A percentile compares a stretch with the other conserved stretches of the same genome.
Evolutionary conservation across 495 filamentous ascomycete genomes (phyloP).

Genomic region (Penicillium mononematosum): DNA sequence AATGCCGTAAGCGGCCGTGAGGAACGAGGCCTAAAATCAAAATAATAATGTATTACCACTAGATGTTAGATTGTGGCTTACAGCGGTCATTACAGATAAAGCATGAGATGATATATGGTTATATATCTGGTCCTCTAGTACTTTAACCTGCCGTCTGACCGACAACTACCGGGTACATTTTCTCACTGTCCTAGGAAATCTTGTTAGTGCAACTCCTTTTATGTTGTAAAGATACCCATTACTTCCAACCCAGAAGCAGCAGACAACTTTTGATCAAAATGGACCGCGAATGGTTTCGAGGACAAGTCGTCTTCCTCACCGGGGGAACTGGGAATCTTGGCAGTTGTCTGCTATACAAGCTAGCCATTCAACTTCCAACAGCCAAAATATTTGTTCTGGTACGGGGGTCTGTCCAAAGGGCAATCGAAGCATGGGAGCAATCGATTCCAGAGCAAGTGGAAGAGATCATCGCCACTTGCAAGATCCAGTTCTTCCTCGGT

Average conservation of each 20-base stretch:
- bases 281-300: conserved; percentile 14
- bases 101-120: neutral
- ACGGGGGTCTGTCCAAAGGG: conserved; percentile 11
- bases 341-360: conserved; percentile 27
- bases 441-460: conserved; percentile 25
- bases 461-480: conserved; percentile 20
- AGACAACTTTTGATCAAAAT: neutral
- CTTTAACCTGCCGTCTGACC: neutral
- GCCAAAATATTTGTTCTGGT: conserved; percentile 21
- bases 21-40: neutral
- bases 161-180: neutral
- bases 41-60: neutral
- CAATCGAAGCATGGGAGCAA: conserved; percentile 18
- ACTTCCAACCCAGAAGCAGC: neutral
- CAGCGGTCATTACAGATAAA: no score
- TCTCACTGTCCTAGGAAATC: neutral
- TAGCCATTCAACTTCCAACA: conserved; percentile 20
- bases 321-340: conserved; percentile 27
- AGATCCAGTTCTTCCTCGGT: conserved; percentile 19
- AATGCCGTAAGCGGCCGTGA: neutral
- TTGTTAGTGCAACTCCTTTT: neutral
- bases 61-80: neutral
- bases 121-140: neutral
- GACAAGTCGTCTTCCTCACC: conserved; percentile 25
- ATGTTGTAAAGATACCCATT: neutral